phyloP scores from a whole-genome alignment of 2,329 filamentous ascomycete species.

The Calycina marina region DNA sequence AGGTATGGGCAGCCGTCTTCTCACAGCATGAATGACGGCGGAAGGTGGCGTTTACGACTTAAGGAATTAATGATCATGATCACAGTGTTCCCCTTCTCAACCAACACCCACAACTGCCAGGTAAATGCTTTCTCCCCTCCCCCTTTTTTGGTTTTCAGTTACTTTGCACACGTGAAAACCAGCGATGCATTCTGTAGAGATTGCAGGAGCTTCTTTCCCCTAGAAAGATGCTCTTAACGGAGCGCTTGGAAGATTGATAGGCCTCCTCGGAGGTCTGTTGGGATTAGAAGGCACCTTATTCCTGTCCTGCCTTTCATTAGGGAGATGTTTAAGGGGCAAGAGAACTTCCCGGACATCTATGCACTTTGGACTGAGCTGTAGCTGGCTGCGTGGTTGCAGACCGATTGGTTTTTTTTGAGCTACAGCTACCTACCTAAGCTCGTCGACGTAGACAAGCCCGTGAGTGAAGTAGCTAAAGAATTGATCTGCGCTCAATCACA shows the following conservation, averaged over 20 bases:
- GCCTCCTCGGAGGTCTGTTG: constrained; percentile 14
- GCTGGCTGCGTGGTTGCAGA: too few relatives aligned
- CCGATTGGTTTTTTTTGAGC: too few relatives aligned
- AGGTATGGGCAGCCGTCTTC: not conserved
- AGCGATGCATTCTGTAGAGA: constrained; percentile 63
- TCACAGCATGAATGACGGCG: constrained; percentile 9
- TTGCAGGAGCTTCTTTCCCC: constrained; percentile 56
- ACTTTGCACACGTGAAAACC: constrained; percentile 26
- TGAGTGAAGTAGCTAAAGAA: too few relatives aligned
- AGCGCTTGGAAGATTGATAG: constrained; percentile 52
- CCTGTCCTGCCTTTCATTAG: constrained; percentile 20
- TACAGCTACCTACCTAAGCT: too few relatives aligned
- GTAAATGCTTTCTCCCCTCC: not conserved
- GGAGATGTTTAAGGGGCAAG: constrained; percentile 22
- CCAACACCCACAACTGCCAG: not conserved
- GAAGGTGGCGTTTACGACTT: constrained; percentile 5
- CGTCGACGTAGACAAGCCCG: too few relatives aligned
- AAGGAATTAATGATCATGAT: constrained; percentile 5
- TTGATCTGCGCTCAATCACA: too few relatives aligned
- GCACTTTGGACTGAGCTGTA: too few relatives aligned
- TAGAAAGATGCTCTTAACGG: constrained; percentile 64
- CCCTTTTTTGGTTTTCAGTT: constrained; percentile 4
- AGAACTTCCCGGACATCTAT: constrained; percentile 22
- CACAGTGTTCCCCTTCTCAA: not conserved
- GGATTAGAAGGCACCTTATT: constrained; percentile 23